Evolutionary conservation across 305 asterid genomes (phyloP), one percentile per base, ranked within the genome.

Genomic region (Lippia alba): DNA sequence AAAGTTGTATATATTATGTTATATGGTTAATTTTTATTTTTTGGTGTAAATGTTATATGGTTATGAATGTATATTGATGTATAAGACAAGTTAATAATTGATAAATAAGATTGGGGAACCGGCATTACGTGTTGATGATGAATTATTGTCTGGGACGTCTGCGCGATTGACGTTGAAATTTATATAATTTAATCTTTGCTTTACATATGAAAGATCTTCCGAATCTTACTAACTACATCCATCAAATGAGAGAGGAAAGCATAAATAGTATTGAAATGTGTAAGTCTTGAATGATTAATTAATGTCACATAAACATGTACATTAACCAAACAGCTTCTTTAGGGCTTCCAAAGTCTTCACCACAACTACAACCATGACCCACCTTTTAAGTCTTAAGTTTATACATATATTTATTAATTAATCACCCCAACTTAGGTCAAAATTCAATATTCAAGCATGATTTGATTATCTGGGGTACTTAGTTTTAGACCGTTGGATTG

Each of bases 111-210:
- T 34, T 49, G 80, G 76, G 63, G 79, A 61, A 4, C 79, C 75
- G 72, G 40, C 76, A 76, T 76, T 79, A 80, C 74, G 77, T 79
- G 82, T 58, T 56, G 77, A 70, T 83, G 80, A 72, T 86, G 80
- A 75, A 88, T 83, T 77, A 80, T 83, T 82, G 83, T 83, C 72
- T 76, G 67, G 79, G 82, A 85, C 81, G 81, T 85, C 70, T 88
- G 96, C 94, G 96, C 84, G 92, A 87, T 89, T 88, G 91, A 87
- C 96, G 96, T 88, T 87, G 85, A 88, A 79, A 66, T 83, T 70
- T 70, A 66, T 74, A 69, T 78, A 70, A 69, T 80, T 72, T 81
- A 69, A 67, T 48, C 80, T 61, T 81, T 48, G 72, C 78, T 87
- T 87, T 85, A 77, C 75, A 61, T 72, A 66, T 59, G 74, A 78